Conservation (phyloP, 1,284 basidiomycete species). For the Naganishia albida region DNA sequence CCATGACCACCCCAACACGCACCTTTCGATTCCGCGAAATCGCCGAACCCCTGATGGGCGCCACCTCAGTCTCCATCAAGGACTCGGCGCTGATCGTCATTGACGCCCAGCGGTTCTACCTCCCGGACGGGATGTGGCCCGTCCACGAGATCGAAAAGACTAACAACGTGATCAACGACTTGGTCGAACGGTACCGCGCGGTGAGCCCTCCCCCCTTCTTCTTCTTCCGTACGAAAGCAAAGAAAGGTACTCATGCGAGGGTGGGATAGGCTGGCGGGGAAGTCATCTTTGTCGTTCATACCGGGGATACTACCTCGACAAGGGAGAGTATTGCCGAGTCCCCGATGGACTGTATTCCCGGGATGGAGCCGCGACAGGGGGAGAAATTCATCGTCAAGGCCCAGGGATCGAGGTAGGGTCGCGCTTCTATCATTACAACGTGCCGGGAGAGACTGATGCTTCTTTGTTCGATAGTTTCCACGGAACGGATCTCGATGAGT, state of each 20-base stretch:
- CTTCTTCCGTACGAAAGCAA: not conserved
- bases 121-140: constrained; percentile 16
- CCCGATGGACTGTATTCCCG: constrained; percentile 18
- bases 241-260: not conserved
- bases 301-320: constrained; percentile 10
- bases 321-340: constrained; percentile 3
- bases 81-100: constrained; percentile 24
- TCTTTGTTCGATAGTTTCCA: not conserved
- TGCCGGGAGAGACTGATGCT: not conserved
- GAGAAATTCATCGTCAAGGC: constrained; percentile 25
- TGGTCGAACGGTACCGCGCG: constrained; percentile 13
- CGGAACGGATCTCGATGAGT: constrained; percentile 17
- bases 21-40: constrained; percentile 25
- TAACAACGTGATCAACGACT: constrained; percentile 13
- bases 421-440: not conserved
- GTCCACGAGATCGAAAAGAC: constrained; percentile 21
- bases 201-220: not conserved
- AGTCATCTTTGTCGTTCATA: constrained; percentile 13
- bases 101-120: constrained; percentile 22
- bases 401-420: constrained; percentile 12
- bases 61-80: constrained; percentile 9
- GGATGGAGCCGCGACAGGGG: not conserved
- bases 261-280: not conserved
- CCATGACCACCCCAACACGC: not conserved
- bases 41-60: not conserved